These are phyloP conservation scores for Vanrija sp. DNA, from an alignment of 1,284 basidiomycete species.

Conservation along the genomic window DNA sequence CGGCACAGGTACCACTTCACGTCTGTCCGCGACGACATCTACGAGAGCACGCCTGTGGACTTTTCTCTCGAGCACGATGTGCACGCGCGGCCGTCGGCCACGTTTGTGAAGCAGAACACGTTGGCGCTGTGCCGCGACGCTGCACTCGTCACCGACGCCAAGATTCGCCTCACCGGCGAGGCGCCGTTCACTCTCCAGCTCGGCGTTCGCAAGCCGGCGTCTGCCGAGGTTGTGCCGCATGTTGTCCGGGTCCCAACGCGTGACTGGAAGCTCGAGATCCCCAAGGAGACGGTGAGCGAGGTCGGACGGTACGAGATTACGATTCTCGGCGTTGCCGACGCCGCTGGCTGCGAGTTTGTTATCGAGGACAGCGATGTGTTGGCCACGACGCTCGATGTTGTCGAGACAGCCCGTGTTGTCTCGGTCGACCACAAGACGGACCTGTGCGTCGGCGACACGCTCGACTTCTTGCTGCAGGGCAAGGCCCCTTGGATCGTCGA, in stretches of 20 bases:
- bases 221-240: conserved; percentile 60
- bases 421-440: conserved; percentile 73
- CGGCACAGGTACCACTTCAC: conserved; percentile 83
- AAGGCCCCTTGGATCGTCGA: conserved; percentile 92
- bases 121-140: conserved; percentile 66
- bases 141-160: conserved; percentile 57
- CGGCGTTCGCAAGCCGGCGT: conserved; percentile 68
- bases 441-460: conserved; percentile 84
- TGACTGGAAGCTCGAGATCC: conserved; percentile 71
- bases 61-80: conserved; percentile 77
- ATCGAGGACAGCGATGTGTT: conserved; percentile 54
- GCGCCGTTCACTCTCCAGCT: conserved; percentile 80
- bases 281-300: conserved; percentile 66
- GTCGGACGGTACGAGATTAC: conserved; percentile 75
- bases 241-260: conserved; percentile 59
- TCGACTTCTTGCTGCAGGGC: conserved; percentile 90
- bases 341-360: conserved; percentile 71
- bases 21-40: conserved; percentile 81
- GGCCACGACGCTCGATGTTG: conserved; percentile 77
- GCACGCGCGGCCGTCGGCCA: conserved; percentile 67
- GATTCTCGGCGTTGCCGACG: conserved; percentile 70
- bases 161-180: conserved; percentile 67
- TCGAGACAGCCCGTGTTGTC: conserved; percentile 88
- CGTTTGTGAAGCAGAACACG: conserved; percentile 64
- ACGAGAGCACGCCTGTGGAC: conserved; percentile 52